Percentiles rank a stretch among this genome's conserved stretches.
Conservation (phyloP, 1,139 yeast genomes). For the Protomyces lactucae-debilis region DNA sequence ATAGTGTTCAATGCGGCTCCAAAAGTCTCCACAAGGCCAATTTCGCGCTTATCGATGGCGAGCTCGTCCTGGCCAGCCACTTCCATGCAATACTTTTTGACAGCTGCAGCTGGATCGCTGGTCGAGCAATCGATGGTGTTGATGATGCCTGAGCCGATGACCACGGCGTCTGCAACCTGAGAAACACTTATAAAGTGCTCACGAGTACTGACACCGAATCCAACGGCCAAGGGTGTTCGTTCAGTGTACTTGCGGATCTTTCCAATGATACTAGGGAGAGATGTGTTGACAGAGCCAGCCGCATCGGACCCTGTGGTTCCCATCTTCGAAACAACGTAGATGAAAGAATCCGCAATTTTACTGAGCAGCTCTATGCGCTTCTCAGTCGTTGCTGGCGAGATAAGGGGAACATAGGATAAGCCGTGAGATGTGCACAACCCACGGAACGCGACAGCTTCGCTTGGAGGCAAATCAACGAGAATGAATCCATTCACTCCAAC, state of each 20-base stretch:
- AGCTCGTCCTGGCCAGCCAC: slow-evolving; percentile 53
- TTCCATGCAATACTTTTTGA: slow-evolving; percentile 60
- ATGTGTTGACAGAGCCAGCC: slow-evolving; percentile 55
- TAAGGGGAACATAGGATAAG: slow-evolving; percentile 81
- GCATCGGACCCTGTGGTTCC: slow-evolving; percentile 83
- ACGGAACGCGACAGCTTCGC: slow-evolving; percentile 88
- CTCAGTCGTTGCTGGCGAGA: slow-evolving; percentile 94
- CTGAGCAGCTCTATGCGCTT: slow-evolving; percentile 74
- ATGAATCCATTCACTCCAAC: slow-evolving; percentile 96
- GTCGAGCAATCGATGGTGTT: slow-evolving; percentile 54
- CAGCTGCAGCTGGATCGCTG: slow-evolving; percentile 48
- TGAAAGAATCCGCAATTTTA: slow-evolving; percentile 85
- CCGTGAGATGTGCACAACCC: slow-evolving; percentile 54
- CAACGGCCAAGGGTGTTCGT: slow-evolving; percentile 85
- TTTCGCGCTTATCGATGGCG: slow-evolving; percentile 35
- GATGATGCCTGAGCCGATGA: slow-evolving; percentile 83
- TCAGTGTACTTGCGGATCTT: slow-evolving; percentile 72
- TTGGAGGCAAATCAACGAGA: slow-evolving; percentile 95
- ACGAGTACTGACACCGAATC: slow-evolving; percentile 92
- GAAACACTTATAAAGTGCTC: slow-evolving; percentile 84
- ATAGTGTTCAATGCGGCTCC: slow-evolving; percentile 24
- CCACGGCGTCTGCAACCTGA: slow-evolving; percentile 79
- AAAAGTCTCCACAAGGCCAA: slow-evolving; percentile 31
- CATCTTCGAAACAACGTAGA: slow-evolving; percentile 95
- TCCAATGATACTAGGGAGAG: slow-evolving; percentile 62